Percentiles rank a stretch among this genome's conserved stretches.
phyloP scores from a whole-genome alignment of 2,329 filamentous ascomycete species.

The Fusarium sp. region DNA sequence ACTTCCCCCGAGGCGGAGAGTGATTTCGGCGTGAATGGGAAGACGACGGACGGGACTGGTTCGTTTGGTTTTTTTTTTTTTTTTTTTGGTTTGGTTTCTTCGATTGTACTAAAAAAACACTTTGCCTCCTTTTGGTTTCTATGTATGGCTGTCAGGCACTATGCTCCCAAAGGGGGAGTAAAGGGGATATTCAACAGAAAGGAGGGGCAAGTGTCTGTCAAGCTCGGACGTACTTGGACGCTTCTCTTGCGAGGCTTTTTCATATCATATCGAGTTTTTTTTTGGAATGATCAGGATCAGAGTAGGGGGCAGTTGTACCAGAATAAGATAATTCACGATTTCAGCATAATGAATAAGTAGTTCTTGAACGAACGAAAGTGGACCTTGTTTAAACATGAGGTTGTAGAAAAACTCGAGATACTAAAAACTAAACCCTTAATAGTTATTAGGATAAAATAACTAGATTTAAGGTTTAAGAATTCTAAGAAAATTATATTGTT shows the following conservation, averaged over 20 bases:
- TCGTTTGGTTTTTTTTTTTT: not conserved
- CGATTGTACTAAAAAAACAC: conserved; percentile 31
- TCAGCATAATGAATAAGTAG: conserved; percentile 7
- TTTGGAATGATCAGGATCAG: conserved; percentile 20
- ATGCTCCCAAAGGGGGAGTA: not conserved
- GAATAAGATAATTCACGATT: conserved; percentile 35
- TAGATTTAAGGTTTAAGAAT: no score
- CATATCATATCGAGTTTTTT: not conserved
- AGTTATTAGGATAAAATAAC: no score
- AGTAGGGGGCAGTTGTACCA: conserved; percentile 23
- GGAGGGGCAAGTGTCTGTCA: not conserved
- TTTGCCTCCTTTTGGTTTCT: conserved; percentile 16
- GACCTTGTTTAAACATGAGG: not conserved
- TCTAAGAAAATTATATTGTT: no score
- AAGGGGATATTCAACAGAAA: conserved; percentile 4
- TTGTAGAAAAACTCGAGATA: no score
- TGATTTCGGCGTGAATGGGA: conserved; percentile 11
- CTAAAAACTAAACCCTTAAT: no score
- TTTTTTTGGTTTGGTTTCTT: conserved; percentile 25
- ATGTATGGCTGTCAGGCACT: conserved; percentile 3
- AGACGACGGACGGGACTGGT: conserved; percentile 2
- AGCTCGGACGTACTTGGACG: conserved; percentile 7
- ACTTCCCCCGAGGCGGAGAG: not conserved
- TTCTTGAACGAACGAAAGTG: not conserved
- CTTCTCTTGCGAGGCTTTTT: not conserved